These are phyloP conservation scores for Eleusine indica DNA, from an alignment of 176 grass and related monocot species.

Conservation along the genomic window DNA sequence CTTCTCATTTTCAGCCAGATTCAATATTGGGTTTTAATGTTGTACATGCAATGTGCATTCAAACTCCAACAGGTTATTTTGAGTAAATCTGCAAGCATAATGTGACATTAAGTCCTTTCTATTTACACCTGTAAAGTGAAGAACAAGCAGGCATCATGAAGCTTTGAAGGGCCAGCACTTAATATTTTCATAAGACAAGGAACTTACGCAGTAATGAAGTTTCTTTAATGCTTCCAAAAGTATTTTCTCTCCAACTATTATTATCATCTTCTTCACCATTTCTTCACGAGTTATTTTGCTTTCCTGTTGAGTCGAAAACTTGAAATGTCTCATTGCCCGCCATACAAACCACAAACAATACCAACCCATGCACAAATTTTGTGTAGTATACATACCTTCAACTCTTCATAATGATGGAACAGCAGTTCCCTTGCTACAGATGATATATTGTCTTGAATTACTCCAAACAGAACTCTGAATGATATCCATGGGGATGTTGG, in stretches of 20 bases:
- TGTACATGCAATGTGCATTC: neutral
- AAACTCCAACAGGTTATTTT: neutral
- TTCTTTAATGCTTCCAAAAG: slow-evolving; percentile 60
- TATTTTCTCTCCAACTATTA: slow-evolving; percentile 71
- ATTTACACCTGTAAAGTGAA: neutral
- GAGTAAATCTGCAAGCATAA: neutral
- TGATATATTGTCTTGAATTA: slow-evolving; percentile 63
- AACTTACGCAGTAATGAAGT: slow-evolving; percentile 69
- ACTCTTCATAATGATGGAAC: slow-evolving; percentile 69
- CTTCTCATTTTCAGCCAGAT: neutral
- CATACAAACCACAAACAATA: slow-evolving; percentile 1
- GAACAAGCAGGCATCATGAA: slow-evolving; percentile 1
- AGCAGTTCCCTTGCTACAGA: slow-evolving; percentile 67
- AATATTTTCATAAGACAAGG: slow-evolving; percentile 6
- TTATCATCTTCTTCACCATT: slow-evolving; percentile 72
- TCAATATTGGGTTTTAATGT: slow-evolving; percentile 17
- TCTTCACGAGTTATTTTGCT: slow-evolving; percentile 66
- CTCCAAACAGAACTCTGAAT: slow-evolving; percentile 61
- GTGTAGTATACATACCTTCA: slow-evolving; percentile 56
- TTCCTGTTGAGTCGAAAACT: slow-evolving; percentile 43
- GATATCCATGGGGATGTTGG: slow-evolving; percentile 77
- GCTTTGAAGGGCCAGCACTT: neutral
- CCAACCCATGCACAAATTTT: neutral
- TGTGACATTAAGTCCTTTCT: neutral
- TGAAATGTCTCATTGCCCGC: slow-evolving; percentile 20